These are phyloP conservation scores for Umbelopsis sp. DNA, from an alignment of 371 early-diverging fungal species.

Conservation along the genomic window DNA sequence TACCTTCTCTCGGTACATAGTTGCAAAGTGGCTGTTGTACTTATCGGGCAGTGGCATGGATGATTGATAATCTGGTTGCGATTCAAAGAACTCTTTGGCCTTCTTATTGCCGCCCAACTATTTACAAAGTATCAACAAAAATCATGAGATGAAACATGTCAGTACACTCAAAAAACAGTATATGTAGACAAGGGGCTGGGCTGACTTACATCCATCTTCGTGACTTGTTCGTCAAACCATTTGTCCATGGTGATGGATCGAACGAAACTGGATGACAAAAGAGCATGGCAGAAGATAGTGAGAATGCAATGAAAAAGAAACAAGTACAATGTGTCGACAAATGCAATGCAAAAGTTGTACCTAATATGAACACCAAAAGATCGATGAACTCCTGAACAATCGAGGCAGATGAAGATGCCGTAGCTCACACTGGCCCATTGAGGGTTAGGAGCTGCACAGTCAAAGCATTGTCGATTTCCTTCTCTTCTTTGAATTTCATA, in stretches of 20 bases:
- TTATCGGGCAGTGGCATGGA: constrained; percentile 84
- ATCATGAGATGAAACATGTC: no score
- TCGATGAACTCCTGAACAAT: constrained; percentile 93
- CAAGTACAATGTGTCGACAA: not conserved
- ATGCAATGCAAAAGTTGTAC: constrained; percentile 27
- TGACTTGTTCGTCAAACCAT: constrained; percentile 94
- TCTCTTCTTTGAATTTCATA: constrained; percentile 73
- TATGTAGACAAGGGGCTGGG: not conserved
- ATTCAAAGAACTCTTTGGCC: constrained; percentile 84
- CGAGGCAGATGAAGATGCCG: constrained; percentile 97
- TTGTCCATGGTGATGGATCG: constrained; percentile 98
- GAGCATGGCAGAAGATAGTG: not conserved
- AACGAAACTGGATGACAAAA: constrained; percentile 75
- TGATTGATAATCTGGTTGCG: constrained; percentile 81
- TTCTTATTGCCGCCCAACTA: constrained; percentile 92
- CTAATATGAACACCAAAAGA: constrained; percentile 94
- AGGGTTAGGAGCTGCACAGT: constrained; percentile 83
- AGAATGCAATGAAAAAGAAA: not conserved
- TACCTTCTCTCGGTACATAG: constrained; percentile 89
- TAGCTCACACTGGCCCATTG: constrained; percentile 96
- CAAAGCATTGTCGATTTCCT: constrained; percentile 80
- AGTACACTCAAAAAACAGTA: not conserved
- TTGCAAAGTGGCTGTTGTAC: constrained; percentile 87
- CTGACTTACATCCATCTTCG: constrained; percentile 81
- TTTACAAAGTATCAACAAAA: no score